Evolutionary conservation across 2,329 filamentous ascomycete genomes (phyloP), one percentile per base, ranked within the genome.

Genomic region (Botrytis tulipae): DNA sequence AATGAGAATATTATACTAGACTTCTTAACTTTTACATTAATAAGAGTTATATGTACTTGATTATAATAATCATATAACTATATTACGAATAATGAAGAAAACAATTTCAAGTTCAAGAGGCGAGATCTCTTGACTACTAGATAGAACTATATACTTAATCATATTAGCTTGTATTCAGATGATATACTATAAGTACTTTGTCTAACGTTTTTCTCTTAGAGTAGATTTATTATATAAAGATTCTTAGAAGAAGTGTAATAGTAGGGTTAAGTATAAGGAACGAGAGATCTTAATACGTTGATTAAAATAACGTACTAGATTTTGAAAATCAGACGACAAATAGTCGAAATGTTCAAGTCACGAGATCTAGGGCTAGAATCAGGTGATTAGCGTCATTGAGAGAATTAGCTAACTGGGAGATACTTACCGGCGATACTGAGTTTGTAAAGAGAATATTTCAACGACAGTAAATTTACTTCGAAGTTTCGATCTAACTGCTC

Each of bases 141-240:
- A 51, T 51, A n/a, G 10, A 2, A 51, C 12, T n/a, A 3, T 3
- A n/a, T 14, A 51, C 4, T 51, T 14, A 1, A 12, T 4, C 6
- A 14, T 0, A n/a, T 51, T 6, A 6, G 25, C 22, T 51, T 3
- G 3, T 6, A 14, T 6, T 51, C 2, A n/a, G 10, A 51, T 51
- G 10, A 51, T n/a, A n/a, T 6, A 51, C 0, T 6, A n/a, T 3
- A 25, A 25, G 4, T 51, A 51, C 12, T 51, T 6, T 16, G 12
- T n/a, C 10, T 5, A 12, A 0, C 6, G 1, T 16, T 51, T n/a
- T n/a, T 51, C 25, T 14, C 7, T 1, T n/a, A 3, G 0, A n/a
- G 10, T n/a, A 0, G 2, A n/a, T 6, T n/a, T 3, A 16, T n/a
- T 54, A 54, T 8, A 7, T 16, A 7, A 16, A n/a, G 5, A 54